phyloP scores from a whole-genome alignment of 768 basidiomycete species.

The Butyriboletus loyo region DNA sequence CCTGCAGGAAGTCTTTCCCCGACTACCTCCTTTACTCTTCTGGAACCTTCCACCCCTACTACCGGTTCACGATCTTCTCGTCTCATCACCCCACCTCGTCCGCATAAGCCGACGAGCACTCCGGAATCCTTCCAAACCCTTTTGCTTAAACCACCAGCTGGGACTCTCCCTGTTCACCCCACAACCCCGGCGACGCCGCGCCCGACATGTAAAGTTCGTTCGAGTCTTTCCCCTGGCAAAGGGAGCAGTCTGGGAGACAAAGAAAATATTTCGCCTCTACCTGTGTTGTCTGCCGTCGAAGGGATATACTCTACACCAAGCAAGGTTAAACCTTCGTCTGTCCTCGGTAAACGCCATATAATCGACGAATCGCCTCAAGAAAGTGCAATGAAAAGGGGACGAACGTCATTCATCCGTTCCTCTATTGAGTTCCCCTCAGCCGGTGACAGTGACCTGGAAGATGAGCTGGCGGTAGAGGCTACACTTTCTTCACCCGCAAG shows the following conservation, averaged over 20 bases:
- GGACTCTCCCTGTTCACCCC: constrained; percentile 25
- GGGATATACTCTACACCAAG: constrained; percentile 40
- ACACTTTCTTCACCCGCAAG: constrained; percentile 20
- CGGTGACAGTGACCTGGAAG: constrained; percentile 28
- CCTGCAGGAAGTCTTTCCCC: constrained; percentile 4
- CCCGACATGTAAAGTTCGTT: constrained; percentile 15
- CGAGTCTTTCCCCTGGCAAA: constrained; percentile 36
- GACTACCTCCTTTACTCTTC: background rate
- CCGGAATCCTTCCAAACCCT: constrained; percentile 32
- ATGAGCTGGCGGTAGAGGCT: constrained; percentile 27
- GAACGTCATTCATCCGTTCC: constrained; percentile 30
- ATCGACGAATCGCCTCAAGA: constrained; percentile 36
- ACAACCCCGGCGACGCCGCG: constrained; percentile 35
- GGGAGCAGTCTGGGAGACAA: constrained; percentile 45
- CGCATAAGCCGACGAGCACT: constrained; percentile 34
- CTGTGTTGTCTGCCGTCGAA: constrained; percentile 41
- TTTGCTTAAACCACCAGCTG: constrained; percentile 25
- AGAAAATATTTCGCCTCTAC: constrained; percentile 55
- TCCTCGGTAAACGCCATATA: constrained; percentile 46
- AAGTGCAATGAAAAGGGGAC: constrained; percentile 25
- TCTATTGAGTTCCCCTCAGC: constrained; percentile 28
- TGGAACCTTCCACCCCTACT: constrained; percentile 30
- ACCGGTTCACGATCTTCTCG: constrained; percentile 16
- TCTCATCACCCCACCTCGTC: constrained; percentile 35
- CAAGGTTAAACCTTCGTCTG: constrained; percentile 17